Percentiles rank a stretch among this genome's conserved stretches.
Evolutionary conservation across 441 rosid genomes (phyloP).

Genomic region (Erysimum cheiri): DNA sequence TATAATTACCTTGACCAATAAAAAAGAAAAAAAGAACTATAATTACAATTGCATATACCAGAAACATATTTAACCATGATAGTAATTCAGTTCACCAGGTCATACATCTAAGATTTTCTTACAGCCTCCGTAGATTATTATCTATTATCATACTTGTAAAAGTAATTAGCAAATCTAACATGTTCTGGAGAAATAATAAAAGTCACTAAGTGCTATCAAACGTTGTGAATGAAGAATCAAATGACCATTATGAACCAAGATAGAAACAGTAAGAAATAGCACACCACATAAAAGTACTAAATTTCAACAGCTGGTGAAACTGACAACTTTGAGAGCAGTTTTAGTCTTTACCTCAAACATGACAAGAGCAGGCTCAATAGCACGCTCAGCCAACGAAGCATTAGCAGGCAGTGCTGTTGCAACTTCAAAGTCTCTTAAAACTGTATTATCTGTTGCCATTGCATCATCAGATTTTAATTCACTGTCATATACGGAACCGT

Average conservation of each 20-base stretch:
- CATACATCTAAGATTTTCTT: constrained; percentile 11
- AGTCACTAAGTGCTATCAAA: constrained; percentile 7
- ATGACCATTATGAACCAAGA: constrained; percentile 19
- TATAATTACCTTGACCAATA: neutral
- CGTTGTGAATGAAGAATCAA: neutral
- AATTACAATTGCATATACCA: constrained; percentile 25
- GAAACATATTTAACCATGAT: constrained; percentile 11
- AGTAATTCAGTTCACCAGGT: constrained; percentile 11
- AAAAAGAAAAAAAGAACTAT: neutral
- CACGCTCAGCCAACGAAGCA: constrained; percentile 84
- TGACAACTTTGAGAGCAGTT: constrained; percentile 10
- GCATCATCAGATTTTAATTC: constrained; percentile 60
- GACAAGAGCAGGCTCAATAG: constrained; percentile 95
- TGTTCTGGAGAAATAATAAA: constrained; percentile 20
- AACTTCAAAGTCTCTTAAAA: constrained; percentile 56
- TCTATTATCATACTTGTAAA: neutral
- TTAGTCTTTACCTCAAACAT: constrained; percentile 79
- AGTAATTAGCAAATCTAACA: constrained; percentile 30
- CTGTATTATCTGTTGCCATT: constrained; percentile 51
- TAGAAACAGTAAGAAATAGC: constrained; percentile 19
- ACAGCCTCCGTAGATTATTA: constrained; percentile 19
- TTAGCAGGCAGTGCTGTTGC: constrained; percentile 55
- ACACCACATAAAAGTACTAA: constrained; percentile 15
- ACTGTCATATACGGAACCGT: constrained; percentile 56
- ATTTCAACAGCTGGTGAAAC: constrained; percentile 8